Conservation (phyloP, 2,329 filamentous ascomycete species). For the Coniosporium tulheliwenetii region DNA sequence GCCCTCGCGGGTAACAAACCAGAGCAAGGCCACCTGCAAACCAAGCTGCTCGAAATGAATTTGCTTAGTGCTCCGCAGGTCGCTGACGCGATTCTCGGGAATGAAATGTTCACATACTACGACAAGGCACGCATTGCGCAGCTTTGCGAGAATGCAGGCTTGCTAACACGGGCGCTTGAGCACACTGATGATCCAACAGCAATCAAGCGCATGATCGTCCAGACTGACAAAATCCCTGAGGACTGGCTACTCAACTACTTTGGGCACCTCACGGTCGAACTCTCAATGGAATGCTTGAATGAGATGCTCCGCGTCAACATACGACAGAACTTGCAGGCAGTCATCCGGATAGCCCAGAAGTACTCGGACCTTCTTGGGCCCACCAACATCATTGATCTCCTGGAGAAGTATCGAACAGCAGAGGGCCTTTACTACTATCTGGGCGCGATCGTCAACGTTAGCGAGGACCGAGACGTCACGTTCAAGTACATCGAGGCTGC, state of each 20-base stretch:
- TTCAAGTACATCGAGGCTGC: conserved; percentile 99
- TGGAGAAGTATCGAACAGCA: conserved; percentile 94
- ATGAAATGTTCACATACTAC: conserved; percentile 97
- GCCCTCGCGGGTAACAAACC: conserved; percentile 88
- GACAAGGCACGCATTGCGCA: conserved; percentile 79
- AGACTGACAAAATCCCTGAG: conserved; percentile 71
- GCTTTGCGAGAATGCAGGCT: conserved; percentile 83
- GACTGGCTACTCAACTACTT: conserved; percentile 93
- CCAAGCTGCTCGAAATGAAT: conserved; percentile 94
- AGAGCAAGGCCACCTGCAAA: conserved; percentile 87
- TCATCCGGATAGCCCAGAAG: conserved; percentile 92
- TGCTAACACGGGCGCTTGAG: conserved; percentile 59
- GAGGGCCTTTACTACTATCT: conserved; percentile 98
- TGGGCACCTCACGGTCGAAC: conserved; percentile 84
- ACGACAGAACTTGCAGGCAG: conserved; percentile 86
- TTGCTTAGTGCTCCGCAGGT: conserved; percentile 91
- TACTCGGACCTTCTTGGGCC: conserved; percentile 90
- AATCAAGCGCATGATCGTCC: conserved; percentile 80
- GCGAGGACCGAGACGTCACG: conserved; percentile 85
- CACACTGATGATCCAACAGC: conserved; percentile 82
- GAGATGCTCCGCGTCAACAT: conserved; percentile 96
- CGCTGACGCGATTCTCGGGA: conserved; percentile 91
- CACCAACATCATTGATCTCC: conserved; percentile 75
- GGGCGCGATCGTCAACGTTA: conserved; percentile 93
- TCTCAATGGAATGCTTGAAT: conserved; percentile 84